Percentiles rank a stretch among this genome's conserved stretches.
phyloP scores from a whole-genome alignment of 371 early-diverging fungal species.

The Smittium mucronatum region DNA sequence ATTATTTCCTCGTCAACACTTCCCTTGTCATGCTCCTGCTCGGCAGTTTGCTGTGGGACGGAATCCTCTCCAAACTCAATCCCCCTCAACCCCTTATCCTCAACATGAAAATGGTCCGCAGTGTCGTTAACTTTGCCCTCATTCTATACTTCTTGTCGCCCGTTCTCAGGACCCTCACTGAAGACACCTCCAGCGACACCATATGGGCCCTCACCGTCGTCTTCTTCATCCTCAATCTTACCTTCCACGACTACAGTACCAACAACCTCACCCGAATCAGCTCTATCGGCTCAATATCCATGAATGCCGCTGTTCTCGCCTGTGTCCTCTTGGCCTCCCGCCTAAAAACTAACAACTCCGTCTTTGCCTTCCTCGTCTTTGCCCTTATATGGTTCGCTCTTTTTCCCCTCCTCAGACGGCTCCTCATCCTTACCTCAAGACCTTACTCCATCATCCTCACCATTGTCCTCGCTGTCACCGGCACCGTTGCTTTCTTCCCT shows the following conservation, averaged over 20 bases:
- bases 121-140: slow-evolving; percentile 58
- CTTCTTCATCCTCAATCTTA: slow-evolving; percentile 67
- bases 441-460: slow-evolving; percentile 48
- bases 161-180: slow-evolving; percentile 79
- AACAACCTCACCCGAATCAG: slow-evolving; percentile 36
- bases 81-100: slow-evolving; percentile 23
- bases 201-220: slow-evolving; percentile 84
- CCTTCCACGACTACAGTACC: slow-evolving; percentile 79
- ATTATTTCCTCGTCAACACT: slow-evolving; percentile 43
- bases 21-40: slow-evolving; percentile 43
- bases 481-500: slow-evolving; percentile 44
- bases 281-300: slow-evolving; percentile 83
- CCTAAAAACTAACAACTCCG: slow-evolving; percentile 62
- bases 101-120: slow-evolving; percentile 42
- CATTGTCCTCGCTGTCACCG: slow-evolving; percentile 41
- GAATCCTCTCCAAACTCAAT: slow-evolving; percentile 17
- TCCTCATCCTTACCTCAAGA: slow-evolving; percentile 49
- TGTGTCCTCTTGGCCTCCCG: slow-evolving; percentile 88
- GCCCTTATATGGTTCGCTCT: slow-evolving; percentile 85
- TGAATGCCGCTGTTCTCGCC: slow-evolving; percentile 91
- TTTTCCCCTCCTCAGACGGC: slow-evolving; percentile 76
- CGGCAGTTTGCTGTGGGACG: slow-evolving; percentile 55
- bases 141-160: slow-evolving; percentile 80
- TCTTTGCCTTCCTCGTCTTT: slow-evolving; percentile 76
- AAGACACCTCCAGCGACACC: slow-evolving; percentile 78